Evolutionary conservation across 495 filamentous ascomycete genomes (phyloP).

Genomic region (Trichoderma orchidacearum): DNA sequence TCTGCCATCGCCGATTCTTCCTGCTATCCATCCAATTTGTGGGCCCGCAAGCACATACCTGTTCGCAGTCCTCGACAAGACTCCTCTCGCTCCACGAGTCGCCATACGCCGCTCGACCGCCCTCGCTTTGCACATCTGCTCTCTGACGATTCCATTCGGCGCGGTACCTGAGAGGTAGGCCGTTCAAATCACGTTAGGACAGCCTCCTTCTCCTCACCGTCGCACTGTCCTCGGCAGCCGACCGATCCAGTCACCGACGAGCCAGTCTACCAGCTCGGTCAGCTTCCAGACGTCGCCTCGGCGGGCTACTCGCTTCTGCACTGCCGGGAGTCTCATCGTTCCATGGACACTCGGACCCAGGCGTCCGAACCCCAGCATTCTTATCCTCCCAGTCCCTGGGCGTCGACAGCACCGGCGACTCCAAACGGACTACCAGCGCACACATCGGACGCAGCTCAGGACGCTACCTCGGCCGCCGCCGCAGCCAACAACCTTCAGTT

Average conservation of each 20-base stretch:
- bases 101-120: not conserved
- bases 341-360: conserved; percentile 35
- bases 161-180: not conserved
- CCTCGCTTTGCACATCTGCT: not conserved
- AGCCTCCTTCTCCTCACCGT: not conserved
- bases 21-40: not conserved
- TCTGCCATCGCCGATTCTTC: not conserved
- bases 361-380: conserved; percentile 37
- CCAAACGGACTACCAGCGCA: conserved; percentile 11
- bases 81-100: not conserved
- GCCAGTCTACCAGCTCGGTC: not conserved
- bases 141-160: not conserved
- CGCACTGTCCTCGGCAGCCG: not conserved
- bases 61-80: not conserved
- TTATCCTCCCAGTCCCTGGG: conserved; percentile 17
- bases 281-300: conserved; percentile 5
- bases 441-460: not conserved
- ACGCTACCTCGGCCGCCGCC: not conserved
- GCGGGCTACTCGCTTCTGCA: conserved; percentile 19
- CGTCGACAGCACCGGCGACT: conserved; percentile 10
- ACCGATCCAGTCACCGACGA: not conserved
- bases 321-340: not conserved
- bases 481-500: conserved; percentile 10
- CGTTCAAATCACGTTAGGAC: not conserved
- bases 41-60: not conserved